Evolutionary conservation across 106 monocot species (phyloP), one percentile per base, ranked within the genome.

Genomic region (Vanilla planifolia): DNA sequence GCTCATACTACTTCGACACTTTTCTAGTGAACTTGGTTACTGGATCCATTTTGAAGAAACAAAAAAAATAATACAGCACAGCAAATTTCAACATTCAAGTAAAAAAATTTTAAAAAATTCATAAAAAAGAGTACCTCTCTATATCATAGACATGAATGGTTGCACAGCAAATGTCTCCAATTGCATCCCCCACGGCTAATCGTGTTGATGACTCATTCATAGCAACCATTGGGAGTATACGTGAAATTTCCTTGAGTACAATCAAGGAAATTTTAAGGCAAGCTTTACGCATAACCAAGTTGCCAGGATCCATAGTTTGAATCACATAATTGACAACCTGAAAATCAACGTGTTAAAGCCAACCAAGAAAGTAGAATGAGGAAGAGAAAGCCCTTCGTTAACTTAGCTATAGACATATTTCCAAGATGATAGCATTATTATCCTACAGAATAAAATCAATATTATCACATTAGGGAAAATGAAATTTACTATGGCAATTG

Each of bases 141-240:
- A 92, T 30, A 59, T 92, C 98, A 73, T 98, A 92, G 28, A 98
- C 74, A 53, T 67, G 71, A 67, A 98, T 92, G 15, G 67, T 85
- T 44, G 70, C 72, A 67, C 24, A 66, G 27, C 37, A 60, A 51
- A 88, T 80, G 63, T 98, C 85, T 48, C 92, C 98, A 81, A 98
- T 62, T 56, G 98, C 90, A 77, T 92, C 88, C 59, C 88, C 98
- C 81, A 92, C 64, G 41, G 98, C 98, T 58, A 98, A 65, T 52
- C 88, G 63, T 46, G 92, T 84, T 42, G 71, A 66, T 24, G 75
- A 57, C 25, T 85, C 85, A 72, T 91, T 88, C 52, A 98, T 62
- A 64, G 79, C 81, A 77, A 98, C 75, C 98, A 98, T 98, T 42
- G 98, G 88, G 84, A 92, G 87, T 70, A 66, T 75, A 62, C 87